Base-by-base conservation (phyloP, 768 basidiomycete genomes). In the Tulasnella sp. region DNA sequence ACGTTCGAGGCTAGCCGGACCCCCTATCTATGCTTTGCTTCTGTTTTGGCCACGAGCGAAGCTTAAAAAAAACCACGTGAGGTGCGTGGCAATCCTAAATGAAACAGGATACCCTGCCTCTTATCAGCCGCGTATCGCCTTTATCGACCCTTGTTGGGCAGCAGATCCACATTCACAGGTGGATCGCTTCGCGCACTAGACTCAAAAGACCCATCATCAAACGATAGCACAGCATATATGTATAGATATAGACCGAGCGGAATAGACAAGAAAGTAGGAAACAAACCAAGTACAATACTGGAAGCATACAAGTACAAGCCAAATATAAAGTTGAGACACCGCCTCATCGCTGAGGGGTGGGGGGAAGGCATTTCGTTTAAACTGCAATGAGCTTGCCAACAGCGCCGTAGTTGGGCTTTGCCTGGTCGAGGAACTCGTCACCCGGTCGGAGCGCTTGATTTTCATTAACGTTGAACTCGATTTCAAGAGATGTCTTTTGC, bases 381-480 rank as follows among this genome's bases (percentile, higher is more conserved):
- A 58, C 76, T 76, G 41, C 7, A 58, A 76, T 24, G 76, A 69
- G 64, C 64, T 69, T 76, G 24, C 34, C 46, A 46, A 46, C 46
- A 14, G 46, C 46, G 48, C 20, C n/a, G 20, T 46, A 46, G 46
- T 34, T 24, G 0, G 76, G 46, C 46, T 76, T 58, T 3, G 37
- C 48, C 46, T 64, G 50, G 40, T 54, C 60, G 37, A 78, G 31
- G 77, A 60, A 42, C 16, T 14, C 60, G 41, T 78, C 77, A 20
- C 77, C 77, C 2, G 77, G n/a, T 8, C 77, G 50, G 77, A 78
- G 77, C 7, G 11, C 41, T 60, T 78, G 77, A 16, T 78, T 73
- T 46, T 80, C 79, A 31, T 80, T 54, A 50, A 75, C 75, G 72
- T 75, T 80, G 79, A 80, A 80, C 72, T 80, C 79, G 72, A 80